Percentiles rank a stretch among this genome's conserved stretches.
phyloP scores from a whole-genome alignment of 441 rosid species.

The Bocquillonia castaneifolia region DNA sequence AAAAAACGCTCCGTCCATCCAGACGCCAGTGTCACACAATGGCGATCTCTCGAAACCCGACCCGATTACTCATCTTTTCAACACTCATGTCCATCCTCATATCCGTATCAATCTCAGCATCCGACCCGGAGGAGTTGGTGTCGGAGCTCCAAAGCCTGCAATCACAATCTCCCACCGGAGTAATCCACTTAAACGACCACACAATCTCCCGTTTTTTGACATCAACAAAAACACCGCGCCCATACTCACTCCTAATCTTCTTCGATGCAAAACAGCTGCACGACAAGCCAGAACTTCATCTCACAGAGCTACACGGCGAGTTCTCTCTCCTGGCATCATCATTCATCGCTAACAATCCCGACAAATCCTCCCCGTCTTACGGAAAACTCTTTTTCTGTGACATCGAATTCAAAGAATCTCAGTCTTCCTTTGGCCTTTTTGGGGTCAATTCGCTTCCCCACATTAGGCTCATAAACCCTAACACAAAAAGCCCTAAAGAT shows the following conservation, averaged over 20 bases:
- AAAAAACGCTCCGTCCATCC: neutral
- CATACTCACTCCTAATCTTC: conserved; percentile 72
- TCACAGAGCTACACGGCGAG: conserved; percentile 57
- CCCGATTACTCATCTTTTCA: conserved; percentile 14
- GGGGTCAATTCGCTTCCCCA: conserved; percentile 88
- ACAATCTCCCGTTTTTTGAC: conserved; percentile 62
- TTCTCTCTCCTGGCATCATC: conserved; percentile 65
- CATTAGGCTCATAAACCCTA: conserved; percentile 65
- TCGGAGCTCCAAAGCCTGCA: conserved; percentile 50
- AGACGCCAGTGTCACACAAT: conserved; percentile 20
- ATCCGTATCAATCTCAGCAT: conserved; percentile 12
- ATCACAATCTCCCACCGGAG: conserved; percentile 53
- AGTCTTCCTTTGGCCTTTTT: conserved; percentile 64
- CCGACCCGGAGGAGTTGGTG: conserved; percentile 38
- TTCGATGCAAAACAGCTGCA: conserved; percentile 87
- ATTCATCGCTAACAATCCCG: conserved; percentile 57
- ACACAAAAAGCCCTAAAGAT: conserved; percentile 45
- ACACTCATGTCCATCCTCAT: conserved; percentile 8
- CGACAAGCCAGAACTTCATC: conserved; percentile 65
- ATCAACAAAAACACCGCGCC: conserved; percentile 59
- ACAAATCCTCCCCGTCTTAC: conserved; percentile 19
- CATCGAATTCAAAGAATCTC: conserved; percentile 71
- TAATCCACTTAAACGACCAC: conserved; percentile 74
- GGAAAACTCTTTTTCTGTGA: conserved; percentile 81
- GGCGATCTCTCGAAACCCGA: conserved; percentile 33